Conservation (phyloP, 2,329 filamentous ascomycete species). For the Delphinella strobiligena region DNA sequence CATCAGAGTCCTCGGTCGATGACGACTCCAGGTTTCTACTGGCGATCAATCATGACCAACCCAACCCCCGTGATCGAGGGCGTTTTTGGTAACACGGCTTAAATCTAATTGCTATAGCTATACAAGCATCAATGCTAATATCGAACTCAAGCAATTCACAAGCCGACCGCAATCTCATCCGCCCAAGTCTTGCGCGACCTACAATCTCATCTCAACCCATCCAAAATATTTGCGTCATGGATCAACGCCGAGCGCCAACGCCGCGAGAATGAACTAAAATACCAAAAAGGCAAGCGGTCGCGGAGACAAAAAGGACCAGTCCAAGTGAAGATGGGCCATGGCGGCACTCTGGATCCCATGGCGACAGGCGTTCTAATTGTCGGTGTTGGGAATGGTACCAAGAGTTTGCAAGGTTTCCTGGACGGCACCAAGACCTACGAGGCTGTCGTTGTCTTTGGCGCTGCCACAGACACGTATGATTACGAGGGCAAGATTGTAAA, state of each 20-base stretch:
- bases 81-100: conserved; percentile 40
- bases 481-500: conserved; percentile 70
- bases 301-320: conserved; percentile 43
- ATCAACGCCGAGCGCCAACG: conserved; percentile 50
- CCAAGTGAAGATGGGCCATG: conserved; percentile 89
- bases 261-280: conserved; percentile 44
- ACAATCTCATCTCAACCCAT: conserved; percentile 73
- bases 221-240: conserved; percentile 65
- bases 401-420: conserved; percentile 65
- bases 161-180: conserved; percentile 75
- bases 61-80: conserved; percentile 38
- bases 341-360: conserved; percentile 86
- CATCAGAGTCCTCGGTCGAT: not conserved
- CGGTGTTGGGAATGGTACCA: conserved; percentile 79
- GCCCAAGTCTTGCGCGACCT: conserved; percentile 84
- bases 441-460: conserved; percentile 77
- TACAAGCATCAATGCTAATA: not conserved
- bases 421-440: conserved; percentile 91
- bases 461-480: conserved; percentile 88
- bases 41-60: conserved; percentile 12
- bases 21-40: conserved; percentile 10
- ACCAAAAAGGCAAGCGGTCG: conserved; percentile 47
- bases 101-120: not conserved
- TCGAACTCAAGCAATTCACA: conserved; percentile 63
- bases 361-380: conserved; percentile 87